A percentile compares a stretch with the other conserved stretches of the same genome.
These are phyloP conservation scores for Yarrowia osloensis DNA, from an alignment of 805 yeast genomes.

Conservation along the genomic window DNA sequence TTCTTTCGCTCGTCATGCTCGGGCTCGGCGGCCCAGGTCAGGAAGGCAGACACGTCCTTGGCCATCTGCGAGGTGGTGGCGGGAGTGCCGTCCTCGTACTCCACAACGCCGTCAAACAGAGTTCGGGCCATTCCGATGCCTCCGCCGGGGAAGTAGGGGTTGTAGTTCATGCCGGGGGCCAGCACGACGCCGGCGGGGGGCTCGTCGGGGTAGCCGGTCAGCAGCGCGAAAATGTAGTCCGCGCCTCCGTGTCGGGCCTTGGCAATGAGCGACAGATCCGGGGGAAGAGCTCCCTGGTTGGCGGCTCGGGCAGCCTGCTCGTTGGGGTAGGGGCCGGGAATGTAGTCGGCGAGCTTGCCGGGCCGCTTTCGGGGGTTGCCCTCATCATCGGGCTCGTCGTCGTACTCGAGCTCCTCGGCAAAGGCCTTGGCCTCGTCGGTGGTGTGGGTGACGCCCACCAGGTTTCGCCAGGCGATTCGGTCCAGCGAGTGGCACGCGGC, in stretches of 20 bases:
- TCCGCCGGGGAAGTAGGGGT: slow-evolving; percentile 99
- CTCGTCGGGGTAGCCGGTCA: slow-evolving; percentile 98
- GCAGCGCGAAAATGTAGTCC: slow-evolving; percentile 90
- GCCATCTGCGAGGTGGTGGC: slow-evolving; percentile 99
- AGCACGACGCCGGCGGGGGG: slow-evolving; percentile 95
- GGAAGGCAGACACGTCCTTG: slow-evolving; percentile 92
- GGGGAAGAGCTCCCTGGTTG: slow-evolving; percentile 98
- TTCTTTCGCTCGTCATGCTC: slow-evolving; percentile 98
- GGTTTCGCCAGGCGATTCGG: slow-evolving; percentile 97
- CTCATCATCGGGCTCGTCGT: slow-evolving; percentile 93
- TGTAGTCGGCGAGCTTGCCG: slow-evolving; percentile 93
- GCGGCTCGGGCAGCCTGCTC: slow-evolving; percentile 99
- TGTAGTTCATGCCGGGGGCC: slow-evolving; percentile 94
- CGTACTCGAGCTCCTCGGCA: slow-evolving; percentile 97
- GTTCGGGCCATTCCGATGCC: slow-evolving; percentile 99
- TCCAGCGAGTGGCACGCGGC: slow-evolving; percentile 98
- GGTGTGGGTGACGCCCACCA: slow-evolving; percentile 96
- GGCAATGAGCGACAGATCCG: slow-evolving; percentile 94
- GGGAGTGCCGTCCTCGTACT: slow-evolving; percentile 98
- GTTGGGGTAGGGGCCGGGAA: slow-evolving; percentile 94
- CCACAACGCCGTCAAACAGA: slow-evolving; percentile 93
- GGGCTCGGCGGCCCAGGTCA: slow-evolving; percentile 98
- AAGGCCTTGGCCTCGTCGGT: slow-evolving; percentile 85
- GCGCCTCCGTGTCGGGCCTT: slow-evolving; percentile 99
- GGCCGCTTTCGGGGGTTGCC: slow-evolving; percentile 98